Conservation (phyloP, 345 rosid genomes). For the Erucastrum elatum region DNA sequence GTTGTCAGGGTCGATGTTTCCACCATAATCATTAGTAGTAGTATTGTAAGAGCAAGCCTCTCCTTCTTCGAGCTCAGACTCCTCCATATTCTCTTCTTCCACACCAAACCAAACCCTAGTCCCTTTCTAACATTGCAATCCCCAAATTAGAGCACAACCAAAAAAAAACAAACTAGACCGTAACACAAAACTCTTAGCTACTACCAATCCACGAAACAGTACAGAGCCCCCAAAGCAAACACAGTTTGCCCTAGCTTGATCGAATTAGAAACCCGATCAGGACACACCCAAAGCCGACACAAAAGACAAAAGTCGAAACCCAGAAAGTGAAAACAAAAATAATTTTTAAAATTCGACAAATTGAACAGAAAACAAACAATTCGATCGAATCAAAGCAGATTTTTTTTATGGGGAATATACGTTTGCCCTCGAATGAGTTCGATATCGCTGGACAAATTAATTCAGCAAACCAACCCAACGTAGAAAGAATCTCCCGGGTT, state of each 20-base stretch:
- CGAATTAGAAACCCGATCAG: constrained; percentile 23
- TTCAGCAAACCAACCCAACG: constrained; percentile 4
- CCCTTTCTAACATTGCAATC: constrained; percentile 51
- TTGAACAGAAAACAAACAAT: background rate
- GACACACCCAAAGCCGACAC: constrained; percentile 5
- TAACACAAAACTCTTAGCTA: background rate
- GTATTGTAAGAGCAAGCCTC: constrained; percentile 69
- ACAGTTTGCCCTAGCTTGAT: constrained; percentile 19
- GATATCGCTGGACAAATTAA: constrained; percentile 23
- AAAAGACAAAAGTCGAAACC: constrained; percentile 17
- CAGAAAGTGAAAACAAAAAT: constrained; percentile 7
- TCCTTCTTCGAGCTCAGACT: constrained; percentile 75
- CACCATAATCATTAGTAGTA: constrained; percentile 50
- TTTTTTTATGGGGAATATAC: background rate
- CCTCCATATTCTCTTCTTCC: constrained; percentile 47
- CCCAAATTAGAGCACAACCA: constrained; percentile 4
- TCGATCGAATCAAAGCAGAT: constrained; percentile 4
- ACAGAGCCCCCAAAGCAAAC: constrained; percentile 6
- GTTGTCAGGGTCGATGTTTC: constrained; percentile 65
- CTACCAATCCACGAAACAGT: constrained; percentile 3
- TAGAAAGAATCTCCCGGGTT: constrained; percentile 38
- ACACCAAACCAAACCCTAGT: constrained; percentile 45
- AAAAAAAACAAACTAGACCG: background rate
- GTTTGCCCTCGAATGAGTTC: background rate
- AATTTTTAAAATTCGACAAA: constrained; percentile 10